Base-by-base conservation (phyloP, 371 early-diverging fungal species). In the Mucor circinelloides region DNA sequence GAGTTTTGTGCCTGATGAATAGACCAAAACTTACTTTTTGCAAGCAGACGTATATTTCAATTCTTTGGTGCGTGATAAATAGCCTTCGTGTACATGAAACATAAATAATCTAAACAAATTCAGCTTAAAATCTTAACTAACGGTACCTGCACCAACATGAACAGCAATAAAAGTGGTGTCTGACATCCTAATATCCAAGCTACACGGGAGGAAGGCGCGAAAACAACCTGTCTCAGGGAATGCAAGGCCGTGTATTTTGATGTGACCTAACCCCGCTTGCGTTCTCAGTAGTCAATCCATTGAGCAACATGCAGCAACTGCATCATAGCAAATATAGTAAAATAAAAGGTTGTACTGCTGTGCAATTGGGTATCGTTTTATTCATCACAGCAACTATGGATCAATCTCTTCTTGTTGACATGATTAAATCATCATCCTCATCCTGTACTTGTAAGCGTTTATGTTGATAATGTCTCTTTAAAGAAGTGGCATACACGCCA, bases 121-220 rank as follows among this genome's bases (percentile, higher is more conserved):
- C 10, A 8, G 12, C 23, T 21, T 1, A 4, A 23, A 7, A 3
- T 25, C 21, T 25, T 50, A 12, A 25, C 23, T 25, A 0, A 36
- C 3, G 6, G 48, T 80, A 81, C 87, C 87, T 68, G 88, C 88
- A 10, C 88, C 88, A 50, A 85, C 79, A 74, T 87, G 88, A 17
- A 87, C 86, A 5, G 88, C 88, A 56, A 87, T 79, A 67, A 87
- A 87, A 52, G 64, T 40, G 38, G 75, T 64, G 7, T 65, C 42
- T 63, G 64, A 52, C 64, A 71, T 67, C 12, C 12, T 31, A 17
- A 28, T 27, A 50, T 1, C 3, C 21, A 25, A 36, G 12, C 36
- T 36, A 50, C 25, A 23, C 23, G 7, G 12, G 12, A 50, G 23
- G 44, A 44, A 44, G 44, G 44, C 19, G 7, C 44, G n/a, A 44